Evolutionary conservation across 768 basidiomycete genomes (phyloP).

Genomic region (Amanita exitialis): DNA sequence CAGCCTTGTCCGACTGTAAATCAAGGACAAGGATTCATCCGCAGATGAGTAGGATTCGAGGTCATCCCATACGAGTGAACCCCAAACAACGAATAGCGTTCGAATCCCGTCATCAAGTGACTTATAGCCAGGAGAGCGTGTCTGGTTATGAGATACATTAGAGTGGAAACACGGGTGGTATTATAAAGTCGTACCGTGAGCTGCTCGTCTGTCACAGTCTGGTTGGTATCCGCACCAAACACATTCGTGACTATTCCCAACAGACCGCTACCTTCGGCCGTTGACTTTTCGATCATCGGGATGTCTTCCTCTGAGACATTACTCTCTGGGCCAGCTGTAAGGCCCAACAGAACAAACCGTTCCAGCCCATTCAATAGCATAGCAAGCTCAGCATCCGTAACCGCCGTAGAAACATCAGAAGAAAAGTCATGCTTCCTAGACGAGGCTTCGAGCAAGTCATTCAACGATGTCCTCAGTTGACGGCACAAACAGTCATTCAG

Average conservation of each 20-base stretch:
- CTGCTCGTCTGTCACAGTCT: constrained; percentile 40
- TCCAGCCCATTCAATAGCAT: constrained; percentile 83
- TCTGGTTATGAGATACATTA: constrained; percentile 25
- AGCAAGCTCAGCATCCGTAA: constrained; percentile 74
- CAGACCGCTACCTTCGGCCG: constrained; percentile 51
- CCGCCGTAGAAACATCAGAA: constrained; percentile 34
- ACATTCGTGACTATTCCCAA: constrained; percentile 89
- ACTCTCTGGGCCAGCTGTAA: constrained; percentile 46
- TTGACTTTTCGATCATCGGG: constrained; percentile 37
- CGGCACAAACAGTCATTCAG: constrained; percentile 73
- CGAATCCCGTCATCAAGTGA: constrained; percentile 75
- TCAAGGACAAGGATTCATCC: constrained; percentile 59
- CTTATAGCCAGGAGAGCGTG: constrained; percentile 65
- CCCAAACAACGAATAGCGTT: constrained; percentile 73
- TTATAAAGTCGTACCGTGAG: constrained; percentile 30
- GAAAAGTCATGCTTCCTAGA: constrained; percentile 22
- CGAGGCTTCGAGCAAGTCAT: constrained; percentile 41
- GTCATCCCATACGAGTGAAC: constrained; percentile 40
- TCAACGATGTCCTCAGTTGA: constrained; percentile 50
- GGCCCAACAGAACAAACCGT: constrained; percentile 63
- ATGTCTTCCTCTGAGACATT: constrained; percentile 48
- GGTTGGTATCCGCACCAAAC: constrained; percentile 62
- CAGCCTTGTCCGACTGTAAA: constrained; percentile 53
- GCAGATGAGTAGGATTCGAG: constrained; percentile 38
- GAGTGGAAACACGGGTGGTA: not conserved